Conservation (phyloP, 179 eudicot species). For the Patellifolia procumbens region DNA sequence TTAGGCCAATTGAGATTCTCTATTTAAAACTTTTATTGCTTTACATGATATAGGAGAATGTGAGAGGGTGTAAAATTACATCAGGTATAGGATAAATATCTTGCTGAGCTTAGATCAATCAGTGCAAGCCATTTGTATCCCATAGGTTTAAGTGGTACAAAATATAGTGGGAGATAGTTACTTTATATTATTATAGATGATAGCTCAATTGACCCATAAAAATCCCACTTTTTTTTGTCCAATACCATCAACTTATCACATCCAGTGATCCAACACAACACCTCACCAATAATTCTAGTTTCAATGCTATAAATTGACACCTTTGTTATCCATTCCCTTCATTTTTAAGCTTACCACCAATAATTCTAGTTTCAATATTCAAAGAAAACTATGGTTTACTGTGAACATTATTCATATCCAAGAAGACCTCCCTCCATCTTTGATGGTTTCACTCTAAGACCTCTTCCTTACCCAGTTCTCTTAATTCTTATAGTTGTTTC, state of each 20-base stretch:
- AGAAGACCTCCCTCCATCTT: constrained; percentile 35
- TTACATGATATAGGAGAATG: too few relatives aligned
- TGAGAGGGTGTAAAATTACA: too few relatives aligned
- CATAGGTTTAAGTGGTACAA: neutral
- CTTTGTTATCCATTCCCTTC: neutral
- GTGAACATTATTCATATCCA: constrained; percentile 17
- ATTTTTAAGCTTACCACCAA: too few relatives aligned
- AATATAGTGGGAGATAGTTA: neutral
- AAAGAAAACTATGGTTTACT: constrained; percentile 20
- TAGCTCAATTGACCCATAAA: neutral
- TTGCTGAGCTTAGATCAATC: too few relatives aligned
- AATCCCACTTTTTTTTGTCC: neutral
- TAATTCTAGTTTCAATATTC: too few relatives aligned
- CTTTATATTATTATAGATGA: neutral
- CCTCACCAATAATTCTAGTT: neutral
- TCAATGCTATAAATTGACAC: constrained; percentile 8
- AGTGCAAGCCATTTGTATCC: neutral
- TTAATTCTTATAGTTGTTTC: constrained; percentile 50
- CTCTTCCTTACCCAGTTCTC: constrained; percentile 72
- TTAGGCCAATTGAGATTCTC: too few relatives aligned
- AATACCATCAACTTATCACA: neutral
- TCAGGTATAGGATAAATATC: too few relatives aligned
- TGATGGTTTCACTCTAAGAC: constrained; percentile 42
- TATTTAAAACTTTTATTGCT: too few relatives aligned
- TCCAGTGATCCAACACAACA: neutral